These are phyloP conservation scores for Hyphopichia fennica DNA, from an alignment of 1,139 yeast species.

Conservation along the genomic window DNA sequence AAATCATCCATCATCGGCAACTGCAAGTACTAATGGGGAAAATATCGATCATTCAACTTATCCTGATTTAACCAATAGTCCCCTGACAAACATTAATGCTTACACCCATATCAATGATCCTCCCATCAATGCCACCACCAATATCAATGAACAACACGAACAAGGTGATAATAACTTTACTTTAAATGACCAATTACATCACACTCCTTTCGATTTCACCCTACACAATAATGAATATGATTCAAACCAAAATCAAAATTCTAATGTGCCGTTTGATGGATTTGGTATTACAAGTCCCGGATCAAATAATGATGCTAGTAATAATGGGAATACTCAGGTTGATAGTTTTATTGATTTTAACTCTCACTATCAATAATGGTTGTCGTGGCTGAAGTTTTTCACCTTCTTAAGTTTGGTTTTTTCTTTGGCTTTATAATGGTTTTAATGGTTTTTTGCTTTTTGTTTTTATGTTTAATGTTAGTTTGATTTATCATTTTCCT, in stretches of 20 bases:
- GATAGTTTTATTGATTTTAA: constrained; percentile 29
- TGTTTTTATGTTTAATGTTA: neutral
- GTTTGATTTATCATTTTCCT: neutral
- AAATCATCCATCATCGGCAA: neutral
- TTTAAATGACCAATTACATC: neutral
- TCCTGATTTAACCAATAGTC: constrained; percentile 16
- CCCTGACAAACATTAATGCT: constrained; percentile 17
- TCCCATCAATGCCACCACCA: neutral
- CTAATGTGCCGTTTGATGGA: neutral
- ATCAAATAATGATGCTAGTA: neutral
- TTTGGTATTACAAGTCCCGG: constrained; percentile 1
- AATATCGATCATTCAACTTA: neutral
- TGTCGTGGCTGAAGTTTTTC: no score
- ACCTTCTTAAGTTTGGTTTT: no score
- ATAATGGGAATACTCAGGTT: constrained; percentile 1
- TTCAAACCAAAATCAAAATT: neutral
- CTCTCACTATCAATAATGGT: constrained; percentile 13
- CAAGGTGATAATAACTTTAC: neutral
- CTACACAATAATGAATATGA: constrained; percentile 2
- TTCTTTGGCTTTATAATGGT: neutral
- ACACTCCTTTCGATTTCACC: constrained; percentile 3
- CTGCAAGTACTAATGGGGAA: neutral
- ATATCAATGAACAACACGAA: neutral
- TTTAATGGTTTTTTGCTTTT: neutral
- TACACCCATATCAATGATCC: constrained; percentile 10